Base-by-base conservation (phyloP, 1,139 yeast genomes). In the Lodderomyces oxycetoniae region DNA sequence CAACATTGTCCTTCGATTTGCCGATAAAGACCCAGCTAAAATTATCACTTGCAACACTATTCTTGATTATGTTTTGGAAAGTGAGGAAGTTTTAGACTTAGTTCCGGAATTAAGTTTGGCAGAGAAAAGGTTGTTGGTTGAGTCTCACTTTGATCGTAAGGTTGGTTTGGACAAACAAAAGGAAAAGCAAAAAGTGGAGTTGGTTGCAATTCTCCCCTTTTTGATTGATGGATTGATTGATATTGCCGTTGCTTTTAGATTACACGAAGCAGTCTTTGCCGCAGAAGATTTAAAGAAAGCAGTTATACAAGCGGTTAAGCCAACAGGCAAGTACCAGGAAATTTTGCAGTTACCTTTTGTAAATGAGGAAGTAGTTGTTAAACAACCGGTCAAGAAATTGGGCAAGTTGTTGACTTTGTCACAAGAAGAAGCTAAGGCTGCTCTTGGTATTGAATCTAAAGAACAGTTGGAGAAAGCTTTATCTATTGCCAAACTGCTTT, bases 341-440 rank as follows among this genome's bases (percentile, higher is more conserved):
- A 66, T 81, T 37, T 67, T 83, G 44, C 98, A 91, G 64, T 69
- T 91, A 43, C 96, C 96, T 15, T 77, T 76, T 41, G 85, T 82
- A 30, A 69, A 77, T 39, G 47, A 61, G 4, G 57, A 66, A 10
- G 57, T 59, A 3, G 61, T 77, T 20, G 70, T 66, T 38, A 57
- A 60, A 3, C 69, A 65, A 39, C 58, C 61, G 19, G 64, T 81
- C 31, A 65, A 70, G 38, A 81, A 80, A 40, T 52, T 85, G 38
- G 88, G 91, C 36, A 83, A 82, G 52, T 61, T 85, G 33, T 67
- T 82, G 43, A 73, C 82, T 7, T 59, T 77, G 36, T 58, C 76
- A 11, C 68, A 71, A 36, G 72, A 67, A 12, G 77, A 79, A 37
- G 77, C 77, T 26, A 67, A 72, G 30, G 62, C 68, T 42, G 72